Conservation (phyloP, 306 rosid species). For the Clitoria ternatea region DNA sequence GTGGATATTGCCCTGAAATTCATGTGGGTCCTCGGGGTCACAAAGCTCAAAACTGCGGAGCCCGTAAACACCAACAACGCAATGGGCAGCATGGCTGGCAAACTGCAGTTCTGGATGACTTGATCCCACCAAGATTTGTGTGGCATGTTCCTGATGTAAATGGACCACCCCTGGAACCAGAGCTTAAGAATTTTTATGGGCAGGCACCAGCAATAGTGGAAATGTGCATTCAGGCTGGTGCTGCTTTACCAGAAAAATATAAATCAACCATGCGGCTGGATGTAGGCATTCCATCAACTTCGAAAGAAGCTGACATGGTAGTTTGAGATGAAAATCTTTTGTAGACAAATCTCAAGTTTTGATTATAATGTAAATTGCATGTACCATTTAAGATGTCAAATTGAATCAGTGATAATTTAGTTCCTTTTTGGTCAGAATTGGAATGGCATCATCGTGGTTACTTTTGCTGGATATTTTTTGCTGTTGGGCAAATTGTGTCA, state of each 20-base stretch:
- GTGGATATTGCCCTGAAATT: constrained; percentile 94
- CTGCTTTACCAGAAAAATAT: constrained; percentile 71
- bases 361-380: background rate
- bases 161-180: constrained; percentile 63
- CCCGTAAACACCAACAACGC: constrained; percentile 91
- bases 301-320: constrained; percentile 90
- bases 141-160: constrained; percentile 96
- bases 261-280: constrained; percentile 88
- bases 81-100: constrained; percentile 99
- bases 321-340: constrained; percentile 48
- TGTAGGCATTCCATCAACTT: constrained; percentile 76
- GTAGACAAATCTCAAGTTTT: background rate
- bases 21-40: constrained; percentile 78
- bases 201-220: constrained; percentile 89
- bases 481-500: background rate
- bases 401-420: background rate
- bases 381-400: constrained; percentile 15
- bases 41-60: constrained; percentile 95
- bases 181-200: constrained; percentile 80
- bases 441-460: background rate
- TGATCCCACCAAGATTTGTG: constrained; percentile 87
- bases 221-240: constrained; percentile 91
- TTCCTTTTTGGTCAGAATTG: background rate
- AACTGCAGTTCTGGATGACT: constrained; percentile 73
- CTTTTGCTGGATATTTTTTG: background rate